Percentiles rank a stretch among this genome's conserved stretches.
Evolutionary conservation across 1,139 yeast species (phyloP).

Genomic region (Debaryomyces udenii): DNA sequence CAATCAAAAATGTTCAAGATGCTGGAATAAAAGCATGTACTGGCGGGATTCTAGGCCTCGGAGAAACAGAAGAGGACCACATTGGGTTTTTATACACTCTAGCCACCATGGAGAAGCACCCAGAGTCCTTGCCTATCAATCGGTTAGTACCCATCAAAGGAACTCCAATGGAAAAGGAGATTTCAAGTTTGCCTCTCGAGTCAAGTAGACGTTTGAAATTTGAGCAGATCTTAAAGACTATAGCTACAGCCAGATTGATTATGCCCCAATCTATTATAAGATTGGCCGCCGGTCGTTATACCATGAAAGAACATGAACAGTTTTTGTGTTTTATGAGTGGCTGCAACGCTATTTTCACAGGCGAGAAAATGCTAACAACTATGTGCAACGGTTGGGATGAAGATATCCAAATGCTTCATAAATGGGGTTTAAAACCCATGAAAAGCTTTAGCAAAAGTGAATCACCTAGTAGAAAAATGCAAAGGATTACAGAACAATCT

Average conservation of each 20-base stretch:
- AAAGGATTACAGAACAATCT: too few relatives aligned
- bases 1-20: conserved; percentile 63
- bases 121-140: conserved; percentile 82
- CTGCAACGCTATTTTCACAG: conserved; percentile 79
- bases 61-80: conserved; percentile 74
- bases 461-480: background rate
- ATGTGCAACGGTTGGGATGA: conserved; percentile 88
- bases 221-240: conserved; percentile 66
- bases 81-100: conserved; percentile 68
- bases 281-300: conserved; percentile 79
- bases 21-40: conserved; percentile 76
- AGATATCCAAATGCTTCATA: conserved; percentile 64
- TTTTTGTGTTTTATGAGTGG: conserved; percentile 78
- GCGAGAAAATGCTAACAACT: conserved; percentile 79
- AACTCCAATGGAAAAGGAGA: conserved; percentile 68
- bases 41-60: conserved; percentile 80
- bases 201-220: conserved; percentile 49
- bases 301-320: conserved; percentile 80
- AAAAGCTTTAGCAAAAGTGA: conserved; percentile 40
- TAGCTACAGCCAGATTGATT: conserved; percentile 73
- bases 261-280: conserved; percentile 76
- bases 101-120: conserved; percentile 68
- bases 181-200: conserved; percentile 42
- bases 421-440: conserved; percentile 78
- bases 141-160: conserved; percentile 79